Percentiles rank a stretch among this genome's conserved stretches.
phyloP scores from a whole-genome alignment of 2,329 filamentous ascomycete species.

The Helicocarpus griseus region DNA sequence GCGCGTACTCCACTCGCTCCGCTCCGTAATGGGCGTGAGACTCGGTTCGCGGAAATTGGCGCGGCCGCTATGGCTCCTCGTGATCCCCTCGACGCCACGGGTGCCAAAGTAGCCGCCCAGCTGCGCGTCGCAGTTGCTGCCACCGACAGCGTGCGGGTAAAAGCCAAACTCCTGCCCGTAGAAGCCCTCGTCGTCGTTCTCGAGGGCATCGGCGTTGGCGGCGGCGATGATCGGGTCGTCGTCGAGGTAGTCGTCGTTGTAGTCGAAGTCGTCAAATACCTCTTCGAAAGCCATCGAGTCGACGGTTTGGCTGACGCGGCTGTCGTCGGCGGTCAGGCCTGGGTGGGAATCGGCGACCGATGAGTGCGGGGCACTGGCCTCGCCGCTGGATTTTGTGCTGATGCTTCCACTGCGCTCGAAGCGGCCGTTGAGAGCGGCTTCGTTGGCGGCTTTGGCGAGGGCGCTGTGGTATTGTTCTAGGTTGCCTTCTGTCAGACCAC shows the following conservation, averaged over 20 bases:
- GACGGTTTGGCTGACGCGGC: conserved; percentile 38
- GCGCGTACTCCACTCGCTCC: conserved; percentile 89
- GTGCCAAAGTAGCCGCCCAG: conserved; percentile 87
- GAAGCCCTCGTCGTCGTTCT: conserved; percentile 85
- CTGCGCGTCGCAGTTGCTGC: conserved; percentile 42
- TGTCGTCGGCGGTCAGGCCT: conserved; percentile 41
- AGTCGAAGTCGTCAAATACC: conserved; percentile 39
- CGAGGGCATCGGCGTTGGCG: conserved; percentile 86
- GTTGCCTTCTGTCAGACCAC: conserved; percentile 24
- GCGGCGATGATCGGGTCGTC: conserved; percentile 91
- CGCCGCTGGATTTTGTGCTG: conserved; percentile 26
- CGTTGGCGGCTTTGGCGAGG: conserved; percentile 68
- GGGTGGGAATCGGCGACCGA: conserved; percentile 31
- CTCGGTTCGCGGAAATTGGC: conserved; percentile 76
- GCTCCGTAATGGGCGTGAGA: conserved; percentile 89
- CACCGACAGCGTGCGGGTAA: conserved; percentile 53
- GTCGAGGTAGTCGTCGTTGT: conserved; percentile 58
- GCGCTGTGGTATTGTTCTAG: conserved; percentile 72
- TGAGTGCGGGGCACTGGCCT: conserved; percentile 28
- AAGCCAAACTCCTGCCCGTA: conserved; percentile 97
- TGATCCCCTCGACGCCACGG: conserved; percentile 52
- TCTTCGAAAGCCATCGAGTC: conserved; percentile 29
- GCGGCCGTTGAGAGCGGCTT: conserved; percentile 65
- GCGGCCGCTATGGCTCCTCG: conserved; percentile 61
- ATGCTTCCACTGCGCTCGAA: conserved; percentile 55